Base-by-base conservation (phyloP, 805 yeast genomes). In the Lachancea meyersii region DNA sequence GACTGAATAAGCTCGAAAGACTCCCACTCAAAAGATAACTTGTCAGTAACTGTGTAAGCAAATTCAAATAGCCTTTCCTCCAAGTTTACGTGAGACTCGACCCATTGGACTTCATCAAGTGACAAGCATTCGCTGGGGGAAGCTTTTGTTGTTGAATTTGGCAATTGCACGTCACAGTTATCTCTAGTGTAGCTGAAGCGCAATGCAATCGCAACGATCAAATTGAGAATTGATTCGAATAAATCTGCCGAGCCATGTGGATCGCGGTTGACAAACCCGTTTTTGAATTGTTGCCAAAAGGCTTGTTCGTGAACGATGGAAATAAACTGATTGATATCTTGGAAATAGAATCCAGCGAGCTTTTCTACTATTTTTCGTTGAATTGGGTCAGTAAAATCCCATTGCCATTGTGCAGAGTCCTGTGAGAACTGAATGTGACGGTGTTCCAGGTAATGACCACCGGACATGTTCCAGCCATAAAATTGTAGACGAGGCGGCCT, bases 381-480 rank as follows among this genome's bases (percentile, higher is more conserved):
- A 28, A 48, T 31, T 16, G 48, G 41, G 47, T 50, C 30, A 38
- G 56, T 53, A 20, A 53, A 50, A 6, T 43, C 52, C 47, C 14
- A 61, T 44, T 21, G 54, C 53, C 45, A 42, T 4, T 11, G 31
- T 3, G 22, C 14, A 18, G 52, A 40, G 13, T 24, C 37, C 6
- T 18, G 23, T 9, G 31, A 24, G 5, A 48, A 35, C 7, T 20
- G 73, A 74, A 30, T 45, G 47, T 16, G 36, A 7, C 38, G 31
- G 14, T 34, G 38, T 21, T 27, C 26, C 20, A 77, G 47, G 52
- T 75, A 79, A 51, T 71, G 73, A 22, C 69, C 69, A 1, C 84
- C 84, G n/a, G 73, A 65, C 75, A 78, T 63, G 54, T 79, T 79
- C 83, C 84, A 79, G 13, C 82, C 83, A 51, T 75, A 79, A 39